Base-by-base conservation (phyloP, 108 stramenopile species). In the Schizochytrium sp. region DNA sequence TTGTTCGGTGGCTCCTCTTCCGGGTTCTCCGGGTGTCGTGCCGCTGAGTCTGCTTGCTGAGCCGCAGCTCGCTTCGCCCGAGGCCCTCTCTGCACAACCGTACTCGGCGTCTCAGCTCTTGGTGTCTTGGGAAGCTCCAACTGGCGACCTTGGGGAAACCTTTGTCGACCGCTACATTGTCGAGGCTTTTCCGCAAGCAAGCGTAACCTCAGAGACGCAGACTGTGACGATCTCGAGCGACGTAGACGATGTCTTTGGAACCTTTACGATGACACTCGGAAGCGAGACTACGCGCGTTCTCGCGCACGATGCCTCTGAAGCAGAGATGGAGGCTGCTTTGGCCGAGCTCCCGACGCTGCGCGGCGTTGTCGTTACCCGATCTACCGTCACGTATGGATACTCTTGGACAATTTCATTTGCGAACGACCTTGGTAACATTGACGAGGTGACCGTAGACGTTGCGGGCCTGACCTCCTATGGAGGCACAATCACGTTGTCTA, bases 281-380 rank as follows among this genome's bases (percentile, higher is more conserved):
- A 45, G 48, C 16, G 45, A 90, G 44, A 43, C 5, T 0, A 88
- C 90, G n/a, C 28, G 23, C 45, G 57, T 53, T 63, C 43, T 92
- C 2, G 51, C 88, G n/a, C 90, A 44, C 72, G 87, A 72, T 47
- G 88, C 92, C 45, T 47, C 88, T 25, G 89, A 88, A 28, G 21
- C 72, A 6, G 89, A 69, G 47, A 5, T 90, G 25, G 60, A 89
- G 58, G 48, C 45, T 8, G 88, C 88, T 25, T 48, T 92, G 8
- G 58, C 55, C 21, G 60, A 21, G 21, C 72, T 92, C 34, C 10
- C 29, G 5, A 87, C 55, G 34, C 60, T 92, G 10, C 53, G 83
- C 23, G 43, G 87, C 29, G 88, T 4, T 28, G 87, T 88, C 21
- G 87, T 90, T 4, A 58, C 19, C 5, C 14, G 87, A n/a, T 0